These are phyloP conservation scores for Penicillium pancosmium DNA, from an alignment of 495 filamentous ascomycete species.

Conservation along the genomic window DNA sequence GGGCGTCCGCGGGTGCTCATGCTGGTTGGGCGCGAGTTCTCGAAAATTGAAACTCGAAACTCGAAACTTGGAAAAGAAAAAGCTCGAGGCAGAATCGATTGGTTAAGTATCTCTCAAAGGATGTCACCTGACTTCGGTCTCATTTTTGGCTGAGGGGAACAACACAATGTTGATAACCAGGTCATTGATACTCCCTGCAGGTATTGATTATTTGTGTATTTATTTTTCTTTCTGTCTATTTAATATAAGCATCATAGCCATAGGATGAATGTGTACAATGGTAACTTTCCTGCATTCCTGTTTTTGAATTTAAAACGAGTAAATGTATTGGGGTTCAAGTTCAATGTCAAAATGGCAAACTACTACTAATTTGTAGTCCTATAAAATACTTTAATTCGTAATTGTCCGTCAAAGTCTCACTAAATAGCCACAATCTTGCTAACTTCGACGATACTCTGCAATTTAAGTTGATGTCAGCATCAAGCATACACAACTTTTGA, in stretches of 20 bases:
- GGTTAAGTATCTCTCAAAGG: not conserved
- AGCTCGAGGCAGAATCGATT: not conserved
- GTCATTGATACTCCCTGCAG: no score
- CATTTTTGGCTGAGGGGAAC: not conserved
- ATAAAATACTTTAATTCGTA: no score
- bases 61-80: not conserved
- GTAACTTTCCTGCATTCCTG: no score
- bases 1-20: not conserved
- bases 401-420: not conserved
- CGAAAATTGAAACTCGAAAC: not conserved
- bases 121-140: not conserved
- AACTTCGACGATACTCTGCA: constrained; percentile 27
- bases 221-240: no score
- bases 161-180: no score
- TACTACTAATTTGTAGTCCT: not conserved
- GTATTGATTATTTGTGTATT: no score
- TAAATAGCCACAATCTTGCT: constrained; percentile 21
- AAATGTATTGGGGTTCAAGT: no score
- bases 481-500: not conserved
- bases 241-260: no score
- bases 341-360: not conserved
- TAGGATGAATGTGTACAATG: no score
- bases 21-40: not conserved
- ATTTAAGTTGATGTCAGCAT: constrained; percentile 10
- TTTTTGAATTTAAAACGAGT: no score